Percentiles rank a stretch among this genome's conserved stretches.
These are phyloP conservation scores for Neolentinus lepideus DNA, from an alignment of 1,284 basidiomycete genomes.

Conservation along the genomic window DNA sequence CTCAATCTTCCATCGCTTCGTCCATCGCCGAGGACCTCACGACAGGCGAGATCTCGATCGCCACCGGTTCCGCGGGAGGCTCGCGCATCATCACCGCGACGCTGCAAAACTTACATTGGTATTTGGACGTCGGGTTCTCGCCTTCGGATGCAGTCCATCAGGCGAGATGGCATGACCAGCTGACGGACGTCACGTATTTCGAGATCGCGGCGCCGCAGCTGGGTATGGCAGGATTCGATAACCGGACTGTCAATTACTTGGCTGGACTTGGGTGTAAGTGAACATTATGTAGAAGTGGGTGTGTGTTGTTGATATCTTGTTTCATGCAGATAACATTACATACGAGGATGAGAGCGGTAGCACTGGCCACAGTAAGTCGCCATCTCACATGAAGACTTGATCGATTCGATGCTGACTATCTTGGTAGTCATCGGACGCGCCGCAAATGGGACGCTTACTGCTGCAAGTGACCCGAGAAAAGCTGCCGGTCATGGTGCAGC, in stretches of 20 bases:
- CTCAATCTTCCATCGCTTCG: slow-evolving; percentile 20
- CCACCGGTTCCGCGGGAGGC: slow-evolving; percentile 23
- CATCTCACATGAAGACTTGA: neutral
- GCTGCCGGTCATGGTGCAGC: slow-evolving; percentile 11
- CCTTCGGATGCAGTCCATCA: slow-evolving; percentile 11
- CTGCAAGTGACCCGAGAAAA: slow-evolving; percentile 17
- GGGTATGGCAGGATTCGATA: slow-evolving; percentile 11
- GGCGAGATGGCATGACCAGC: slow-evolving; percentile 22
- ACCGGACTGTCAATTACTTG: slow-evolving; percentile 16
- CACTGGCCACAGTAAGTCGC: slow-evolving; percentile 11
- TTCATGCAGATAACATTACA: slow-evolving; percentile 12
- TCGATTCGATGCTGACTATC: neutral
- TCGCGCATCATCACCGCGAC: slow-evolving; percentile 23
- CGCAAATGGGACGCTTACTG: slow-evolving; percentile 13
- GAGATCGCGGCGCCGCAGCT: slow-evolving; percentile 9
- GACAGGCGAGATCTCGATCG: slow-evolving; percentile 19
- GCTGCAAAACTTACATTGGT: slow-evolving; percentile 20
- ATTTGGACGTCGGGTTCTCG: slow-evolving; percentile 17
- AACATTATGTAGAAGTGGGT: neutral
- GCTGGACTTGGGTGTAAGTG: slow-evolving; percentile 12
- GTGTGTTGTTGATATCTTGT: neutral
- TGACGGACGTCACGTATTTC: slow-evolving; percentile 14
- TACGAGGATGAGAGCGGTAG: slow-evolving; percentile 12
- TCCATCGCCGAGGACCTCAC: slow-evolving; percentile 20
- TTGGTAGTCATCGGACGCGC: slow-evolving; percentile 11